Base-by-base conservation (phyloP, 2,329 filamentous ascomycete genomes). In the Tolypocladium pustulatum region DNA sequence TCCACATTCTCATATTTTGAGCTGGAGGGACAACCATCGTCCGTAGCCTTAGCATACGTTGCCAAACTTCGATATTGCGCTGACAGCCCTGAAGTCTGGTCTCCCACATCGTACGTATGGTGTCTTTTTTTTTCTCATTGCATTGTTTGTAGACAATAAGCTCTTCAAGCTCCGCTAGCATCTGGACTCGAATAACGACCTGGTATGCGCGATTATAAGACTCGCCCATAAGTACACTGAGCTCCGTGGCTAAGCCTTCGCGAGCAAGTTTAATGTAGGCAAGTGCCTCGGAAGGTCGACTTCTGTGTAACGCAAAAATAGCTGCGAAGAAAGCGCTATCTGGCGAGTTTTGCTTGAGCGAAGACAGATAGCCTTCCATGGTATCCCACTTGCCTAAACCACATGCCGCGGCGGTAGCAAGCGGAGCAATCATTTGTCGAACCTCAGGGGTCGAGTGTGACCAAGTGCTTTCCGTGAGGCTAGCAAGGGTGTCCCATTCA, bases 1-100 rank as follows among this genome's bases (percentile, higher is more conserved):
- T 97, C 86, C 92, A 97, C 91, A 99, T 99, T 67, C 96, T 90
- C 79, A 95, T 91, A 68, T 97, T 97, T 71, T 99, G 92, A 40
- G 85, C 85, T 0, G 94, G 93, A 1, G 87, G 87, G 61, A 97
- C 93, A 60, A 99, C 94, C 57, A 99, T 80, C 22, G 91, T 89
- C 61, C 94, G 86, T 36, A 99, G 87, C 69, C 96, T 94, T 58
- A 99, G 85, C 91, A 97, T 97, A 61, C 94, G 86, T 71, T 97
- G 92, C 94, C 94, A 99, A 3, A 97, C 91, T 68, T 99, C 94
- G 22, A 97, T 92, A 66, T 97, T 97, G 59, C 94, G 88, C 72
- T 99, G 93, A 65, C 94, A 97, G 17, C 94, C 94, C 69, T 94
- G 90, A 36, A 99, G 80, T 66, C 94, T 87, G 66, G 89, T 94